Base-by-base conservation (phyloP, 2,329 filamentous ascomycete genomes). In the Arthrocladium fulminans region DNA sequence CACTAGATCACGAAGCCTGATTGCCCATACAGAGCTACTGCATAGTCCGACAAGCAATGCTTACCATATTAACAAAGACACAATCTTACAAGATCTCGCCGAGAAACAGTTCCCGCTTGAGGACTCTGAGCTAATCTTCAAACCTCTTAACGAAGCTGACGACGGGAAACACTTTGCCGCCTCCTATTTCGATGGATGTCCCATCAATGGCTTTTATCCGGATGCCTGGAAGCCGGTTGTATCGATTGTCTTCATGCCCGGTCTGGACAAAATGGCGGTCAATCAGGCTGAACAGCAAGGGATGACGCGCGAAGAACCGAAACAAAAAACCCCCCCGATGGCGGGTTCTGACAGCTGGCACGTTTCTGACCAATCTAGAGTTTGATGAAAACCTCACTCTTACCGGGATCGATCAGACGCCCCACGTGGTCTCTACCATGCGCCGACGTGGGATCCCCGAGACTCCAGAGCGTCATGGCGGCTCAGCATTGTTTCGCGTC, bases 31-130 rank as follows among this genome's bases (percentile, higher is more conserved):
- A 29, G 13, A 29, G 13, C 7, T 29, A 13, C 27, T 29, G 7
- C 13, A 29, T 13, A 29, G 27, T 13, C 7, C 7, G 27, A 29
- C 27, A 29, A n/a, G 19, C 10, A 35, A 35, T 34, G 19, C n/a
- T 12, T 19, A 35, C 5, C 17, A 45, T 19, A 17, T 22, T 30
- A 45, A 45, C 29, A 35, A 35, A n/a, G 42, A 35, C 15, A 45
- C n/a, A 10, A 35, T 45, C 4, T 23, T 45, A 4, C 42, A 45
- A 24, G 19, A 35, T 15, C 27, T 45, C 15, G 29, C 27, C 8
- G 42, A 45, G 2, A 45, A 35, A 13, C 27, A 35, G 12, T 45
- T 45, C 24, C 42, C 42, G 6, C 27, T 37, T 7, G 42, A 45
- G 30, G 27, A 35, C 17, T 35, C 27, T 5, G 42, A 45, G 29